Evolutionary conservation across 1,139 yeast species (phyloP).

Genomic region (Saccharomyces uvarum): DNA sequence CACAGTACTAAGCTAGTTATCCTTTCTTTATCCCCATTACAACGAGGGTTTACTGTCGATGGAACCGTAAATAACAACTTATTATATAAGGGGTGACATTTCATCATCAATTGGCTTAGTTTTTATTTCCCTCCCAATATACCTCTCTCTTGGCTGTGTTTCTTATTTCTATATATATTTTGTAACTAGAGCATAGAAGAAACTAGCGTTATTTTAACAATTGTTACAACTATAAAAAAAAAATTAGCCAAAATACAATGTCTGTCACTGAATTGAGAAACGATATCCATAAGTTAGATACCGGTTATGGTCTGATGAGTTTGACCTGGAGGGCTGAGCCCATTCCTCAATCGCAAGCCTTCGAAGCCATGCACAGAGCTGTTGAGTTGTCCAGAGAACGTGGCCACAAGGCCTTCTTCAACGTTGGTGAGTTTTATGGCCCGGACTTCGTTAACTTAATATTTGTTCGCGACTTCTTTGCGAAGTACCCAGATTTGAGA

Average conservation of each 20-base stretch:
- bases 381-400: conserved; percentile 37
- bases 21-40: background rate
- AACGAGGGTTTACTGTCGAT: background rate
- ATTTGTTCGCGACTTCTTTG: conserved; percentile 50
- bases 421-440: conserved; percentile 78
- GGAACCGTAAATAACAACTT: background rate
- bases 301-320: conserved; percentile 36
- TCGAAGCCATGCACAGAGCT: conserved; percentile 38
- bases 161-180: background rate
- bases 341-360: conserved; percentile 35
- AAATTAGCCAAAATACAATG: conserved; percentile 9
- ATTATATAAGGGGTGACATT: background rate
- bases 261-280: conserved; percentile 16
- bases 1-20: background rate
- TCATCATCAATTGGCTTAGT: background rate
- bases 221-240: background rate
- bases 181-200: background rate
- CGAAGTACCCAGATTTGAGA: conserved; percentile 45
- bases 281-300: conserved; percentile 15
- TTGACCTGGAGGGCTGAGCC: conserved; percentile 48
- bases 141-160: background rate
- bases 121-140: background rate
- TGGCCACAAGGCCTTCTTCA: conserved; percentile 51
- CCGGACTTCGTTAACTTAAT: conserved; percentile 44
- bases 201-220: background rate